A percentile compares a stretch with the other conserved stretches of the same genome.
Evolutionary conservation across 2,329 filamentous ascomycete genomes (phyloP).

Genomic region (Fusarium transvaalense): DNA sequence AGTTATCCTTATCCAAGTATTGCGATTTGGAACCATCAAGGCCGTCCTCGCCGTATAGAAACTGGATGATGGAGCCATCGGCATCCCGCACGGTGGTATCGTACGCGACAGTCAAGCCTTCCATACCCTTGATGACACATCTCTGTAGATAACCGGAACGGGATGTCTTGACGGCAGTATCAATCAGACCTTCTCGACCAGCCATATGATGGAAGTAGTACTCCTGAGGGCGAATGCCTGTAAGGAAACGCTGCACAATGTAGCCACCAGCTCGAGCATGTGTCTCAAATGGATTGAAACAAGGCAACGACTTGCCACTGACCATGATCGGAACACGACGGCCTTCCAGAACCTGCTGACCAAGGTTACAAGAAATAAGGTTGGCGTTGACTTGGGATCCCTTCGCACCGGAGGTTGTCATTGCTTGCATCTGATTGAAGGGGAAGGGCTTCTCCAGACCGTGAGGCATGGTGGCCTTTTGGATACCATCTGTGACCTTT

Average conservation of each 20-base stretch:
- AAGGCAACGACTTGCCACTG: constrained; percentile 94
- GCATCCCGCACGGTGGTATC: constrained; percentile 94
- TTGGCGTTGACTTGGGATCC: constrained; percentile 94
- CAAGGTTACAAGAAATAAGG: constrained; percentile 96
- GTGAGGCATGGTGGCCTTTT: constrained; percentile 80
- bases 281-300: constrained; percentile 92
- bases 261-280: constrained; percentile 91
- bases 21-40: constrained; percentile 95
- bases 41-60: constrained; percentile 96
- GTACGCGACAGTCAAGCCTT: constrained; percentile 91
- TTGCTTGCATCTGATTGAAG: constrained; percentile 98
- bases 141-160: constrained; percentile 96
- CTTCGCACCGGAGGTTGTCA: constrained; percentile 97
- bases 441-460: constrained; percentile 94
- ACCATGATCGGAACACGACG: constrained; percentile 97
- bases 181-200: constrained; percentile 96
- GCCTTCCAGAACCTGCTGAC: constrained; percentile 96
- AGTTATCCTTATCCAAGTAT: constrained; percentile 79
- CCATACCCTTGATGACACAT: constrained; percentile 98
- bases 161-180: constrained; percentile 98
- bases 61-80: constrained; percentile 93
- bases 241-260: constrained; percentile 96
- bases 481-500: constrained; percentile 82
- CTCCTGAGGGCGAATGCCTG: constrained; percentile 95
- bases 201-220: constrained; percentile 99